A percentile compares a stretch with the other conserved stretches of the same genome.
Conservation (phyloP, 352 stramenopile species). For the Peronosclerospora sorghi region DNA sequence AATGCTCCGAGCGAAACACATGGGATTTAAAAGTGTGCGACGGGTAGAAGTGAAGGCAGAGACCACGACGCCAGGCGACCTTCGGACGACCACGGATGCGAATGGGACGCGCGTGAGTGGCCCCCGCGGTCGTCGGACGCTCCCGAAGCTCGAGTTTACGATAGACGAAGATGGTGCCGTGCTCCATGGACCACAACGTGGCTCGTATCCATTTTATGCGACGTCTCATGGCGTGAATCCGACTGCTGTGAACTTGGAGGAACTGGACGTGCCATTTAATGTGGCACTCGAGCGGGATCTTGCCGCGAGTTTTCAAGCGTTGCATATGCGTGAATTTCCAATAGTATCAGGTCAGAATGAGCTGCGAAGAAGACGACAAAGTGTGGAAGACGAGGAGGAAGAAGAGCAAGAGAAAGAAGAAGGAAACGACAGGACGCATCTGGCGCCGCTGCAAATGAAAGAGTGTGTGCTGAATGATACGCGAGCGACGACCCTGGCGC, state of each 20-base stretch:
- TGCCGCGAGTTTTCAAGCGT: constrained; percentile 38
- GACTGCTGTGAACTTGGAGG: constrained; percentile 5
- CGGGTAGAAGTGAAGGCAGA: constrained; percentile 81
- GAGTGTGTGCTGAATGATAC: constrained; percentile 80
- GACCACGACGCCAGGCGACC: constrained; percentile 69
- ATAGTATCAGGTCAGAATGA: too few species aligned
- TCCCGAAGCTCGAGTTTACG: constrained; percentile 78
- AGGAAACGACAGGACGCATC: constrained; percentile 9
- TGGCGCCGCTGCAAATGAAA: constrained; percentile 38
- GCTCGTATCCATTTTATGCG: constrained; percentile 28
- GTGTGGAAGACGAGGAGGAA: neutral
- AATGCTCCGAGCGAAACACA: constrained; percentile 71
- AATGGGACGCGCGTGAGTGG: constrained; percentile 47
- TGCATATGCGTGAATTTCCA: constrained; percentile 51
- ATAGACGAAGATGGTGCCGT: constrained; percentile 76
- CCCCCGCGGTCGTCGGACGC: constrained; percentile 46
- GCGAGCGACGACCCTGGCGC: too few species aligned
- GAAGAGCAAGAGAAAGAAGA: constrained; percentile 2
- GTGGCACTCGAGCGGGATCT: constrained; percentile 26
- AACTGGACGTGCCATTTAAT: too few species aligned
- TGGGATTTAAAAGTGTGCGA: constrained; percentile 72
- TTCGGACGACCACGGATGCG: constrained; percentile 62
- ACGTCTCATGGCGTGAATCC: constrained; percentile 1
- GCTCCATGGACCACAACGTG: constrained; percentile 59
- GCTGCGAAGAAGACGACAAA: neutral